phyloP scores from a whole-genome alignment of 2,329 filamentous ascomycete species.

The Hypoxylon sp. region DNA sequence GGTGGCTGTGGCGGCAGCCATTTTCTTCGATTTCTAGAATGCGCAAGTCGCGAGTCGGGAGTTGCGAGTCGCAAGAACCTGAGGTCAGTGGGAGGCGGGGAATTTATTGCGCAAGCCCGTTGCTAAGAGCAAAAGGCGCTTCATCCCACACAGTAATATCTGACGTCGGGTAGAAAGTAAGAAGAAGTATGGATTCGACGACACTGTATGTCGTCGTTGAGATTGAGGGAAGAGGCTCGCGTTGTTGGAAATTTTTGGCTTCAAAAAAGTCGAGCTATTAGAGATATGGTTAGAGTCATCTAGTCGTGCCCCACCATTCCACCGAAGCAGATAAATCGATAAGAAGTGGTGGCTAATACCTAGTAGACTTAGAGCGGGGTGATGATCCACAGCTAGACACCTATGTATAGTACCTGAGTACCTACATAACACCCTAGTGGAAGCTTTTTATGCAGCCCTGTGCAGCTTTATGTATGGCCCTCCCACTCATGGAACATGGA shows the following conservation, averaged over 20 bases:
- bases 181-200: not conserved
- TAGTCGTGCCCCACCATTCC: slow-evolving; percentile 53
- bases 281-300: slow-evolving; percentile 48
- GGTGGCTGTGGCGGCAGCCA: slow-evolving; percentile 51
- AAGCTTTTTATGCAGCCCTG: slow-evolving; percentile 18
- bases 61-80: slow-evolving; percentile 5
- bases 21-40: slow-evolving; percentile 32
- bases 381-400: slow-evolving; percentile 11
- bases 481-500: not conserved
- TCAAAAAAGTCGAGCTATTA: slow-evolving; percentile 26
- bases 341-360: slow-evolving; percentile 14
- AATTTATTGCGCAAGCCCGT: slow-evolving; percentile 26
- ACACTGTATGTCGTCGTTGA: not conserved
- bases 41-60: slow-evolving; percentile 22
- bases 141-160: slow-evolving; percentile 38
- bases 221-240: slow-evolving; percentile 8
- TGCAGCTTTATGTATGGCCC: slow-evolving; percentile 9
- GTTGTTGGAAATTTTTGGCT: slow-evolving; percentile 24
- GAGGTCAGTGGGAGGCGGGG: slow-evolving; percentile 19
- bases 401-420: not conserved
- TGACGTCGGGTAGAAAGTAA: slow-evolving; percentile 1
- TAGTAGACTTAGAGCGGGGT: slow-evolving; percentile 31
- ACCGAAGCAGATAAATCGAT: slow-evolving; percentile 27
- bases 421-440: slow-evolving; percentile 4
- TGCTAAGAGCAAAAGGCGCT: slow-evolving; percentile 12